Evolutionary conservation across 2,329 filamentous ascomycete genomes (phyloP).

Genomic region (Helminthosporium solani): DNA sequence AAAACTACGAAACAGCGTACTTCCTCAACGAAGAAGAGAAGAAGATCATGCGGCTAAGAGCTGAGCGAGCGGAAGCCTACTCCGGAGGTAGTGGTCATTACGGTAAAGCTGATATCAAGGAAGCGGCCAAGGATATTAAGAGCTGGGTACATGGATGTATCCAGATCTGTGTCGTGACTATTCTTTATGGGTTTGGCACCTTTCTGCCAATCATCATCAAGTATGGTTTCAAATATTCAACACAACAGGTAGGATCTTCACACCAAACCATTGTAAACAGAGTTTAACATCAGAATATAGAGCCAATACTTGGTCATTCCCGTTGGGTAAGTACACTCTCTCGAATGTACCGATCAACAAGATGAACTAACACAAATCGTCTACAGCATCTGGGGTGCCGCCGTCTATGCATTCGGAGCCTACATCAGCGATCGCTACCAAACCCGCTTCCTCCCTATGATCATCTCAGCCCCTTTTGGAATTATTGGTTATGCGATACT

Average conservation of each 20-base stretch:
- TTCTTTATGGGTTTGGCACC: slow-evolving; percentile 46
- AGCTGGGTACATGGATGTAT: slow-evolving; percentile 38
- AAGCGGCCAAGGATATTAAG: slow-evolving; percentile 35
- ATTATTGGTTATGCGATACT: slow-evolving; percentile 36
- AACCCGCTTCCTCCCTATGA: slow-evolving; percentile 41
- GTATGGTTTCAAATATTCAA: slow-evolving; percentile 43
- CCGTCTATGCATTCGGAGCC: slow-evolving; percentile 45
- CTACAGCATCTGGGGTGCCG: slow-evolving; percentile 37
- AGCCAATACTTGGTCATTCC: slow-evolving; percentile 45
- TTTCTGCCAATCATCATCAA: slow-evolving; percentile 48
- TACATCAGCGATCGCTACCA: slow-evolving; percentile 42
- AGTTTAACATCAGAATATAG: slow-evolving; percentile 5
- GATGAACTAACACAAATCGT: no score
- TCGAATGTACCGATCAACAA: no score
- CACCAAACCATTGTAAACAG: no score
- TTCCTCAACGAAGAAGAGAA: slow-evolving; percentile 35
- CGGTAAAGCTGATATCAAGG: slow-evolving; percentile 30
- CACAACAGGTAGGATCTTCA: slow-evolving; percentile 37
- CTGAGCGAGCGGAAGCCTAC: slow-evolving; percentile 34
- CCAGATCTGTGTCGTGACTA: slow-evolving; percentile 45
- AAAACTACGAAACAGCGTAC: slow-evolving; percentile 35
- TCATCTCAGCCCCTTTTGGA: slow-evolving; percentile 33
- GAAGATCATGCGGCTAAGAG: slow-evolving; percentile 29
- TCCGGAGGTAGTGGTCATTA: slow-evolving; percentile 32
- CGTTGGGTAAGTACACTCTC: slow-evolving; percentile 26